Evolutionary conservation across 768 basidiomycete genomes (phyloP).

Genomic region (Tulasnella sp.): DNA sequence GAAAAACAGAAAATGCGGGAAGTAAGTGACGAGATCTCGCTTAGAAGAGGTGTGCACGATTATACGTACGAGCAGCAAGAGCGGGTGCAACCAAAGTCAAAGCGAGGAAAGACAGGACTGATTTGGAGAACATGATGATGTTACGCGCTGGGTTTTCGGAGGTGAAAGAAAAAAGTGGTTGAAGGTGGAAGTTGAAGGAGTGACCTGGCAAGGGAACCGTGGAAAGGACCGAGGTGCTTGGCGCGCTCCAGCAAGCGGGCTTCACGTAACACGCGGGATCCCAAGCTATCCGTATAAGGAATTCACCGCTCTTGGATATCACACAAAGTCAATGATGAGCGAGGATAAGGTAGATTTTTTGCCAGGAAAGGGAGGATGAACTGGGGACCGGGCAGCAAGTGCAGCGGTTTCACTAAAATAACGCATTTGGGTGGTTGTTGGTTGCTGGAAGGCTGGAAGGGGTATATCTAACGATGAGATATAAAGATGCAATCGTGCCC

Average conservation of each 20-base stretch:
- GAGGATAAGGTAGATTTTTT: background rate
- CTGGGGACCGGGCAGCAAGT: no score
- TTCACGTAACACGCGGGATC: background rate
- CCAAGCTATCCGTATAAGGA: background rate
- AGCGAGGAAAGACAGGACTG: background rate
- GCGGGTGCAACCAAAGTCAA: background rate
- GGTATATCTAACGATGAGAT: background rate
- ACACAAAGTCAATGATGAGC: background rate
- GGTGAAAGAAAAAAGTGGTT: background rate
- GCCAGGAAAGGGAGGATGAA: background rate
- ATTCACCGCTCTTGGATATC: background rate
- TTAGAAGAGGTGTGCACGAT: background rate
- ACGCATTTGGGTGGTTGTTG: background rate
- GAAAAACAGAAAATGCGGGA: background rate
- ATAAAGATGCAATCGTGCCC: background rate
- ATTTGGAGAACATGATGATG: conserved; percentile 4
- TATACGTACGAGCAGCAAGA: conserved; percentile 12
- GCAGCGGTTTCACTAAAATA: background rate
- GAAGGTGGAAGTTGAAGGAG: background rate
- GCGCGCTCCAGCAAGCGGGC: background rate
- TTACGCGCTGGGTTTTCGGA: background rate
- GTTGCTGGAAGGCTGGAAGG: background rate
- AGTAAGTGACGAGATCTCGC: background rate
- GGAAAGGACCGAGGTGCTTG: background rate
- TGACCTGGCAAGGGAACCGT: background rate